Conservation (phyloP, 768 basidiomycete species). For the Xerocomellus chrysenteron region DNA sequence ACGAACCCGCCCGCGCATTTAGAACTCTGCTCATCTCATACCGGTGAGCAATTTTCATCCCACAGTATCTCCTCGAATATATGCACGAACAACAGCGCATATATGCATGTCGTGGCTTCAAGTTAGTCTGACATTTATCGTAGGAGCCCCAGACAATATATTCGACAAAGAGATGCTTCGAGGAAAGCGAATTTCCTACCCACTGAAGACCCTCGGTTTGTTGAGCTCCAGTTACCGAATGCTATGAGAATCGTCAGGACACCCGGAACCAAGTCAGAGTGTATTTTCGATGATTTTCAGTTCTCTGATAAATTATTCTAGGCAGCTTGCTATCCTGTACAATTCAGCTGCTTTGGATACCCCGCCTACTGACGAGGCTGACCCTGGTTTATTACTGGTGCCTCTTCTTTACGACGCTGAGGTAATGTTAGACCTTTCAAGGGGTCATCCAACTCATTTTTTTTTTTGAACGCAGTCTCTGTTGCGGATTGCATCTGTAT, state of each 20-base stretch:
- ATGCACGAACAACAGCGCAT: conserved; percentile 20
- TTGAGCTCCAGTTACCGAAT: conserved; percentile 50
- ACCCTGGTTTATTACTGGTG: conserved; percentile 44
- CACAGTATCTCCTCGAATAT: conserved; percentile 1
- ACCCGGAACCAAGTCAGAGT: conserved; percentile 49
- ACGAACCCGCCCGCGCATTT: conserved; percentile 75
- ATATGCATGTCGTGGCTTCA: conserved; percentile 12
- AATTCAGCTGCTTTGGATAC: conserved; percentile 51
- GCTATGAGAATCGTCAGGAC: conserved; percentile 63
- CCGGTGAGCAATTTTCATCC: conserved; percentile 41
- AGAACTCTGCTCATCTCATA: conserved; percentile 75
- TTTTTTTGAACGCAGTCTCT: conserved; percentile 44
- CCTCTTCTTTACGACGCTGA: conserved; percentile 61
- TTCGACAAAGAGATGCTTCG: conserved; percentile 15
- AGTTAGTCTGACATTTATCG: conserved; percentile 8
- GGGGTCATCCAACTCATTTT: conserved; percentile 3
- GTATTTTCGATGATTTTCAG: background rate
- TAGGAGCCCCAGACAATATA: conserved; percentile 24
- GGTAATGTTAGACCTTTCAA: conserved; percentile 36
- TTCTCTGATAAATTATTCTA: conserved; percentile 12
- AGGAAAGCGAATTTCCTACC: conserved; percentile 15
- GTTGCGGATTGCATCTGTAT: conserved; percentile 50
- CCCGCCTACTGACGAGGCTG: conserved; percentile 8
- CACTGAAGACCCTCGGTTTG: conserved; percentile 25
- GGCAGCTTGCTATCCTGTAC: conserved; percentile 48